Percentiles rank a stretch among this genome's conserved stretches.
Evolutionary conservation across 1,139 yeast species (phyloP).

Genomic region (Debaryomyces sp.): DNA sequence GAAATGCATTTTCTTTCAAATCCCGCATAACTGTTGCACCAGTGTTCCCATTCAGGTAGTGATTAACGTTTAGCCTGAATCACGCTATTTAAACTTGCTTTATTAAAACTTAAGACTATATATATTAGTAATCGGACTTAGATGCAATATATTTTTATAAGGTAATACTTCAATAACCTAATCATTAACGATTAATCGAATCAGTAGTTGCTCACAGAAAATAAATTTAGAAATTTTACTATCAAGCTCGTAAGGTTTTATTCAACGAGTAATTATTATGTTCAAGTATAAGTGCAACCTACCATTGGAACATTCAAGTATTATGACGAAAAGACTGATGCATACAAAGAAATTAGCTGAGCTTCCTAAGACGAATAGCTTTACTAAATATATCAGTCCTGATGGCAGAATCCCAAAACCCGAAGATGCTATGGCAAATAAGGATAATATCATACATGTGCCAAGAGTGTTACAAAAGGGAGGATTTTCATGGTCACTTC

Average conservation of each 20-base stretch:
- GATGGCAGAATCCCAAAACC: conserved; percentile 60
- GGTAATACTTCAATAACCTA: not conserved
- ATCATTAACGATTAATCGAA: not conserved
- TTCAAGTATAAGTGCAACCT: not conserved
- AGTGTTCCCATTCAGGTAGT: not conserved
- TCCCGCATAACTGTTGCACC: conserved; percentile 1
- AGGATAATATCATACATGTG: conserved; percentile 34
- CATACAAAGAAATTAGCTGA: conserved; percentile 8
- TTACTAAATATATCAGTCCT: conserved; percentile 55
- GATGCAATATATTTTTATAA: not conserved
- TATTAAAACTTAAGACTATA: not conserved
- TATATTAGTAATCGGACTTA: not conserved
- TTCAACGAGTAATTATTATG: not conserved
- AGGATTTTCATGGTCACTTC: conserved; percentile 69
- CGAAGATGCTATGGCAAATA: conserved; percentile 49
- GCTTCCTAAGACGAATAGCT: conserved; percentile 48
- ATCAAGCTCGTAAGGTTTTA: not conserved
- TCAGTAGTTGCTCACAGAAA: conserved; percentile 1
- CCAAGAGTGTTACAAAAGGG: conserved; percentile 70
- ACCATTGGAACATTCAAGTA: not conserved
- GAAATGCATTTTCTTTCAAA: not conserved
- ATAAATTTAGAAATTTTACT: not conserved
- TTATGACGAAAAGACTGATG: conserved; percentile 3
- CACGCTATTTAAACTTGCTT: not conserved
- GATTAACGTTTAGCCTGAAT: not conserved